Percentiles rank a stretch among this genome's conserved stretches.
phyloP scores from a whole-genome alignment of 106 monocot genomes.

The Allium cepa region DNA sequence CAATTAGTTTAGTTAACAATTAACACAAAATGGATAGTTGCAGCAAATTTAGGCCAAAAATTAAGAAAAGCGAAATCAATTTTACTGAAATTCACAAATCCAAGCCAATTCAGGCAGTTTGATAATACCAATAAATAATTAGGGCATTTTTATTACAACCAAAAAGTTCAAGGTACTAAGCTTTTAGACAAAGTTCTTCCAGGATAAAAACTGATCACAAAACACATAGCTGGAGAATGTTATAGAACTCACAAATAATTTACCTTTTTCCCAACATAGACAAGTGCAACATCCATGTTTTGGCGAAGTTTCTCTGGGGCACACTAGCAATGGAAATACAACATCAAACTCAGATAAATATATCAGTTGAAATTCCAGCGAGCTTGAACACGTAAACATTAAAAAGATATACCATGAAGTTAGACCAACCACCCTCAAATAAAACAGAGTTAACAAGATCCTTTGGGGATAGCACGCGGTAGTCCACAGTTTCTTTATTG shows the following conservation, averaged over 20 bases:
- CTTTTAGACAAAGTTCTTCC: neutral
- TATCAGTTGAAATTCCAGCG: neutral
- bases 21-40: too few relatives aligned
- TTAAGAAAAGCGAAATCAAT: too few relatives aligned
- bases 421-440: constrained; percentile 88
- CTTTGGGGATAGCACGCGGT: constrained; percentile 56
- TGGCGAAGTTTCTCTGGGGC: constrained; percentile 24
- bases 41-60: too few relatives aligned
- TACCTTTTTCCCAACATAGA: constrained; percentile 89
- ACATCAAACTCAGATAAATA: neutral
- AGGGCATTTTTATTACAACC: too few relatives aligned
- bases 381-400: neutral
- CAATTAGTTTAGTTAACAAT: too few relatives aligned
- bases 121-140: neutral
- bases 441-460: constrained; percentile 67
- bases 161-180: neutral
- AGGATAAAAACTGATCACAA: neutral
- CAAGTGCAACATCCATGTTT: constrained; percentile 65
- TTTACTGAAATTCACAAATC: too few relatives aligned
- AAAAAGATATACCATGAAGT: constrained; percentile 45
- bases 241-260: neutral
- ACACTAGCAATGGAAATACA: constrained; percentile 38
- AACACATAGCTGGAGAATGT: neutral
- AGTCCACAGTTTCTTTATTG: constrained; percentile 51
- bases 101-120: too few relatives aligned